Evolutionary conservation across 2,329 filamentous ascomycete genomes (phyloP).

Genomic region (Mariannaea elegans): DNA sequence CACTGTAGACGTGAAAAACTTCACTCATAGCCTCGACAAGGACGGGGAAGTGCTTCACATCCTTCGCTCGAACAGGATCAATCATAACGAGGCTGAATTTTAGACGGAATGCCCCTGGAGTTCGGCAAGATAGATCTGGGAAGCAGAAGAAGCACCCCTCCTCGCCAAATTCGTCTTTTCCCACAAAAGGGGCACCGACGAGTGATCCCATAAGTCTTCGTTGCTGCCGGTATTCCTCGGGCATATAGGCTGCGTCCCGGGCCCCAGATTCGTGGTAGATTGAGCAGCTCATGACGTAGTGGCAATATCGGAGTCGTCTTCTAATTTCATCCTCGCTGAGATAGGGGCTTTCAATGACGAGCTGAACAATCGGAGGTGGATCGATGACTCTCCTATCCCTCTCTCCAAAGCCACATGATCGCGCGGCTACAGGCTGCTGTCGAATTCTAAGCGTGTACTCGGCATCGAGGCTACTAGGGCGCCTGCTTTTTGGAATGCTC

Average conservation of each 20-base stretch:
- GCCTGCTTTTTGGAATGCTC: constrained; percentile 1
- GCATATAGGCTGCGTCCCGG: constrained; percentile 75
- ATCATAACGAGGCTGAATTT: constrained; percentile 79
- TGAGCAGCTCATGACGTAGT: constrained; percentile 79
- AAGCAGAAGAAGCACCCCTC: constrained; percentile 90
- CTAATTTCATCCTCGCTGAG: constrained; percentile 63
- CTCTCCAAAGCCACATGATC: constrained; percentile 85
- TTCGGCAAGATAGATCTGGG: constrained; percentile 81
- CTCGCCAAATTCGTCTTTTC: constrained; percentile 74
- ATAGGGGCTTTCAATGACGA: constrained; percentile 68
- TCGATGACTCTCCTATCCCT: constrained; percentile 84
- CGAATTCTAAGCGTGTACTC: constrained; percentile 60
- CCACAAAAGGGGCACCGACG: constrained; percentile 79
- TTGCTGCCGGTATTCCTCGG: constrained; percentile 76
- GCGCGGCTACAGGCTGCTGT: constrained; percentile 80
- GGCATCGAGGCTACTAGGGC: constrained; percentile 25
- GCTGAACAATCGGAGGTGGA: constrained; percentile 82
- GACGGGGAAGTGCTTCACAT: constrained; percentile 56
- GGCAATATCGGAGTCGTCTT: constrained; percentile 65
- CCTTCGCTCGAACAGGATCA: constrained; percentile 65
- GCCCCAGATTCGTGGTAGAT: constrained; percentile 76
- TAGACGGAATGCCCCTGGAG: constrained; percentile 78
- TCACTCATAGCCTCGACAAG: constrained; percentile 68
- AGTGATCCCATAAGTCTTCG: constrained; percentile 82
- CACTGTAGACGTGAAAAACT: constrained; percentile 81